These are phyloP conservation scores for Exophiala calicioides DNA, from an alignment of 2,329 filamentous ascomycete species.

Conservation along the genomic window DNA sequence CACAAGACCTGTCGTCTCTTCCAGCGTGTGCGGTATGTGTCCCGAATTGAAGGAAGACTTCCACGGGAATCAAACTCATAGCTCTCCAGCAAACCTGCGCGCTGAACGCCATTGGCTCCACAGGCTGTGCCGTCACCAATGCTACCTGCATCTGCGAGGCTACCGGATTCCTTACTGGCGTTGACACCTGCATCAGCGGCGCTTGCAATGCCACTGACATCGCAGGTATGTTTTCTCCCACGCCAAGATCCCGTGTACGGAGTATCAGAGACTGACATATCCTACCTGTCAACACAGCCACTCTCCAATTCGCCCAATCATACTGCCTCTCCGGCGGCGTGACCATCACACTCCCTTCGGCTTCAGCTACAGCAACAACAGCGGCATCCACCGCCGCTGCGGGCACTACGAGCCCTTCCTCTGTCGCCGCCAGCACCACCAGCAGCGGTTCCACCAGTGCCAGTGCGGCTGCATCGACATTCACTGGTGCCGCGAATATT, in stretches of 20 bases:
- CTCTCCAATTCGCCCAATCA: conserved; percentile 17
- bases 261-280: too few species aligned
- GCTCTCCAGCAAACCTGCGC: conserved; percentile 14
- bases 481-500: conserved; percentile 17
- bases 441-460: conserved; percentile 1
- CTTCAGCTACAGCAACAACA: conserved; percentile 25
- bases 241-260: too few species aligned
- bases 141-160: conserved; percentile 19
- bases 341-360: conserved; percentile 42
- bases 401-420: too few species aligned
- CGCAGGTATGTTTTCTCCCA: conserved; percentile 21
- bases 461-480: conserved; percentile 16
- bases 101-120: conserved; percentile 16
- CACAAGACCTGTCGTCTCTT: conserved; percentile 18
- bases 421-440: too few species aligned
- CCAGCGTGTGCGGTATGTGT: conserved; percentile 21
- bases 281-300: conserved; percentile 14
- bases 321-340: conserved; percentile 20
- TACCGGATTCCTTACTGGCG: conserved; percentile 16
- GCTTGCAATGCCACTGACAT: conserved; percentile 21
- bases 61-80: not conserved
- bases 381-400: conserved; percentile 9
- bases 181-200: conserved; percentile 18
- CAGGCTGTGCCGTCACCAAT: conserved; percentile 23
- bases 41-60: not conserved